Base-by-base conservation (phyloP, 495 filamentous ascomycete species). In the Hypoxylon perforatum region DNA sequence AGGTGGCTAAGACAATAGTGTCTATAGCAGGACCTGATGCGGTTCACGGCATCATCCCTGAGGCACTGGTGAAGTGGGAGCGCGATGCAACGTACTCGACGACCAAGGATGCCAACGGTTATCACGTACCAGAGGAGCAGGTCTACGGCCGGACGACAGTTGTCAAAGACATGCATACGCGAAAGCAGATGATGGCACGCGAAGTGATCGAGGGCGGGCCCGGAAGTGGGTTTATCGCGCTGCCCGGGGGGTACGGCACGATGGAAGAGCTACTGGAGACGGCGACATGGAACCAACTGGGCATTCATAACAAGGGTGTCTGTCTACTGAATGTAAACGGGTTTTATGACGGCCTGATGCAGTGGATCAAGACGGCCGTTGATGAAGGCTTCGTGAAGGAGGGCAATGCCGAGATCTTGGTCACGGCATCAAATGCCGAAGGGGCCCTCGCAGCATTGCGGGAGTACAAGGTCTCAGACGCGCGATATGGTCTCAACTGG, bases 221-320 rank as follows among this genome's bases (percentile, higher is more conserved):
- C 0, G 93, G 93, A 2, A 88, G 87, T 58, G 96, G 96, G 8
- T 99, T 99, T 82, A 86, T 98, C 19, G 92, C 94, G 21, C 78
- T 99, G 70, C 88, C 86, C 50, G 95, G 95, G 17, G 95, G 95
- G 0, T 98, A 93, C 77, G 95, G 95, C 10, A 98, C 96, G 6
- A 82, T 98, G 73, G 95, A 99, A 79, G 95, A 99, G 82, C 80
- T 98, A 55, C 94, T 97, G 81, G 95, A 99, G 84, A 90, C 96
- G 56, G 90, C 89, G 28, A 98, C 95, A 11, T 99, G 95, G 95
- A 98, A 97, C 76, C 95, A 97, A 78, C 76, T 99, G 57, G 95
- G 96, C 0, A 99, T 99, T 62, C 95, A 99, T 76, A 85, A 83
- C 57, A 84, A 86, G 61, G 92, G 91, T 0, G 86, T 99, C 46